Evolutionary conservation across 805 yeast genomes (phyloP).

Genomic region (Starmerella vaccinii): DNA sequence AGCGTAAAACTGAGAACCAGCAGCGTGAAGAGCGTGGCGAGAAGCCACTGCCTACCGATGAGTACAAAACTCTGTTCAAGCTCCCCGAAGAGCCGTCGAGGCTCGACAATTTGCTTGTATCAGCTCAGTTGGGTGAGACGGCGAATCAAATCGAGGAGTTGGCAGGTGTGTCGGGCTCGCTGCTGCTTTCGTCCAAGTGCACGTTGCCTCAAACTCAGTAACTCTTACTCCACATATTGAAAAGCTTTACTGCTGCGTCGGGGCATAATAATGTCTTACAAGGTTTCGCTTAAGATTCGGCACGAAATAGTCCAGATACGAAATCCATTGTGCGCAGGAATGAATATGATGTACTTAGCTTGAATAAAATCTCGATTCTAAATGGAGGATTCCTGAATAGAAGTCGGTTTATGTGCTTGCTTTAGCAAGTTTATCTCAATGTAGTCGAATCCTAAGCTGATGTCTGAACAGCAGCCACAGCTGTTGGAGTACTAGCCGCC

Average conservation of each 20-base stretch:
- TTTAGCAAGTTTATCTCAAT: too few relatives aligned
- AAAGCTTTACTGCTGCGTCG: background rate
- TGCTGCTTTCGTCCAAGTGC: constrained; percentile 8
- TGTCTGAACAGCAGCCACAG: too few relatives aligned
- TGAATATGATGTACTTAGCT: too few relatives aligned
- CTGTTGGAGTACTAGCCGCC: background rate
- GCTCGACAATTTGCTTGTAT: constrained; percentile 56
- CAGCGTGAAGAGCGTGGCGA: constrained; percentile 51
- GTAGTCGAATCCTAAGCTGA: too few relatives aligned
- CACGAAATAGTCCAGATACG: too few relatives aligned
- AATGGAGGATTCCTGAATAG: too few relatives aligned
- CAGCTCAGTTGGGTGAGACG: constrained; percentile 58
- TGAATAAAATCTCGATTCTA: too few relatives aligned
- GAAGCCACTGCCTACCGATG: constrained; percentile 39
- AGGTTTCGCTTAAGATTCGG: too few relatives aligned
- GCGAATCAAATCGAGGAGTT: constrained; percentile 62
- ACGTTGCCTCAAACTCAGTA: background rate
- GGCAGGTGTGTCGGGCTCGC: constrained; percentile 35
- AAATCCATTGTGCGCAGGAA: too few relatives aligned
- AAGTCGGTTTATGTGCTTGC: too few relatives aligned
- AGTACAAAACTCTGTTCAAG: constrained; percentile 56
- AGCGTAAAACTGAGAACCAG: constrained; percentile 54
- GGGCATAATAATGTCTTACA: too few relatives aligned
- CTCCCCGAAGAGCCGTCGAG: constrained; percentile 68
- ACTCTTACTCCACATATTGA: background rate